A percentile compares a stretch with the other conserved stretches of the same genome.
These are phyloP conservation scores for Cylindrodendrum hubeiense DNA, from an alignment of 2,329 filamentous ascomycete genomes.

Conservation along the genomic window DNA sequence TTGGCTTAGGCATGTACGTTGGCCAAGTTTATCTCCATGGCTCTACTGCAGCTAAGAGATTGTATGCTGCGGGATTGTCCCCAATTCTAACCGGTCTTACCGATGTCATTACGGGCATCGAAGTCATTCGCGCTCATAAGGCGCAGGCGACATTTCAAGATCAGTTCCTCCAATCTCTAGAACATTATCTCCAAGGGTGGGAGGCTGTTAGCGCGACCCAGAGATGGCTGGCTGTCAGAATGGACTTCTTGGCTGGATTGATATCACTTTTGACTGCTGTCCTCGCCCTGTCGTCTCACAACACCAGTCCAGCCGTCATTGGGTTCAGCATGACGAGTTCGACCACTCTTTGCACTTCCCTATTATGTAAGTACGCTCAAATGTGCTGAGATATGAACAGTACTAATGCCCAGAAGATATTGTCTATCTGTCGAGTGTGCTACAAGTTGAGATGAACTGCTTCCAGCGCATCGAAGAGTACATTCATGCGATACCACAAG, in stretches of 20 bases:
- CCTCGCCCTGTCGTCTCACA: not conserved
- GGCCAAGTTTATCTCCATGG: conserved; percentile 16
- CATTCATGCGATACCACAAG: conserved; percentile 9
- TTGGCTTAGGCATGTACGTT: not conserved
- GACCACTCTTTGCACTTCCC: conserved; percentile 2
- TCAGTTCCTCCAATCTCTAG: conserved; percentile 1
- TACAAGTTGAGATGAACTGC: conserved; percentile 20
- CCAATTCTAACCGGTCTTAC: not conserved
- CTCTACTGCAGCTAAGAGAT: conserved; percentile 15
- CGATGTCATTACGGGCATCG: conserved; percentile 8
- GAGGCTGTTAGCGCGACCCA: conserved; percentile 13
- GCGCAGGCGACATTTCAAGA: not conserved
- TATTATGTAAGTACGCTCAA: conserved; percentile 5
- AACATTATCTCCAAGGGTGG: conserved; percentile 15
- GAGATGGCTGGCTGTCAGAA: conserved; percentile 19
- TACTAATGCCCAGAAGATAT: not conserved
- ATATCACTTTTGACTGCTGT: conserved; percentile 12
- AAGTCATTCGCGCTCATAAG: conserved; percentile 9
- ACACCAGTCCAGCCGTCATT: not conserved
- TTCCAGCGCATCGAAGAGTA: conserved; percentile 14
- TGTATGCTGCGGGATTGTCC: conserved; percentile 13
- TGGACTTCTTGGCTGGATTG: conserved; percentile 17
- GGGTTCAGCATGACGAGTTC: conserved; percentile 23
- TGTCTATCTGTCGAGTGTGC: conserved; percentile 10
- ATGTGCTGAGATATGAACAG: not conserved